These are phyloP conservation scores for Brassica rapa DNA, from an alignment of 345 rosid genomes.

Conservation along the genomic window DNA sequence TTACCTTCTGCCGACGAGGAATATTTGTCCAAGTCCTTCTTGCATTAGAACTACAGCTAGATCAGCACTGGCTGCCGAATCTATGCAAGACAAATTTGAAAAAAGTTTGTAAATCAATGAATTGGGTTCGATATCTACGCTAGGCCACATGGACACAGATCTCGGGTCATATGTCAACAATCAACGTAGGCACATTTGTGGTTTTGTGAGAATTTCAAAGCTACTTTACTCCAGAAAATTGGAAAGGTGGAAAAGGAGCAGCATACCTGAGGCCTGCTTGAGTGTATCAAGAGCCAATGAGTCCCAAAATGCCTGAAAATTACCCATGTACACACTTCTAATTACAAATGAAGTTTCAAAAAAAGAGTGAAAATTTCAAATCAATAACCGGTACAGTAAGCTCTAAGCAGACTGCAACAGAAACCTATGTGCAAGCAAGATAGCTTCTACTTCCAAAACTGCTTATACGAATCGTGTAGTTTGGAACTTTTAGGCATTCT, in stretches of 20 bases:
- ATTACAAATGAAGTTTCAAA: constrained; percentile 2
- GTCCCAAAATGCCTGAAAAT: constrained; percentile 73
- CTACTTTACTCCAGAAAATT: background rate
- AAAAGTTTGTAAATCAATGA: background rate
- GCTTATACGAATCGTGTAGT: background rate
- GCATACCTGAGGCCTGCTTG: constrained; percentile 88
- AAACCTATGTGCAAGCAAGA: background rate
- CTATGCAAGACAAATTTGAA: constrained; percentile 44
- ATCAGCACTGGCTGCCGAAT: constrained; percentile 94
- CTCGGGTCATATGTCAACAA: background rate
- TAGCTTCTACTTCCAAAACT: constrained; percentile 5
- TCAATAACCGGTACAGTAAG: background rate
- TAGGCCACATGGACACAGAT: constrained; percentile 1
- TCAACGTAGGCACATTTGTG: background rate
- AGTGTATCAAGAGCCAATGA: constrained; percentile 80
- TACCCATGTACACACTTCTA: constrained; percentile 4
- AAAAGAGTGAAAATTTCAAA: background rate
- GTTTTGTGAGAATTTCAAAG: background rate
- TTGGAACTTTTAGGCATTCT: background rate
- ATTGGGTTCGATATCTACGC: background rate
- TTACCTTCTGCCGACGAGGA: constrained; percentile 94
- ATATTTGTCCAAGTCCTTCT: constrained; percentile 86
- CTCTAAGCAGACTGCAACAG: background rate
- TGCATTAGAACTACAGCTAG: constrained; percentile 91
- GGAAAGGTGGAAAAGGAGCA: constrained; percentile 4